Conservation (phyloP, 208 protist species). For the Acanthamoeba lenticulata region DNA sequence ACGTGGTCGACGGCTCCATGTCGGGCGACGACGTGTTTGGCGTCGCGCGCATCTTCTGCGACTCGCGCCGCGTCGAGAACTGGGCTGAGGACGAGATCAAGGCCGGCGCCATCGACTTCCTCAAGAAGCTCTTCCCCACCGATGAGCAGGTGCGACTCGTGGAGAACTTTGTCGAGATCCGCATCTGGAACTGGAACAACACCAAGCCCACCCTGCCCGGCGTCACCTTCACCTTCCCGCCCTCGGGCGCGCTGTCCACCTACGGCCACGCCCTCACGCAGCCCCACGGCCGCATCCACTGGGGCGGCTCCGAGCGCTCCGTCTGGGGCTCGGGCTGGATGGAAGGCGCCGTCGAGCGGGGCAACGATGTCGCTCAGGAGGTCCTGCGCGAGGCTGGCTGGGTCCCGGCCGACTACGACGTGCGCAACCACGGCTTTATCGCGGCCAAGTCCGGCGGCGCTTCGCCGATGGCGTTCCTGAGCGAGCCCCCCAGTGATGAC, state of each 20-base stretch:
- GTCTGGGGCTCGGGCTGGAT: neutral
- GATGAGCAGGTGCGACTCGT: neutral
- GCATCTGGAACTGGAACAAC: neutral
- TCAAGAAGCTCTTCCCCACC: neutral
- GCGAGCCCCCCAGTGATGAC: too few species aligned
- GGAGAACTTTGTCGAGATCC: neutral
- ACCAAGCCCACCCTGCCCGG: neutral
- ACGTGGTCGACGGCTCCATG: neutral
- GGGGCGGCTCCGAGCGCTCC: neutral
- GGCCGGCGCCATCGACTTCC: neutral
- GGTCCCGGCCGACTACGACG: neutral
- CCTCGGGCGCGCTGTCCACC: neutral
- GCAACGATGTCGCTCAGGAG: neutral
- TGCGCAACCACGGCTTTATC: too few species aligned
- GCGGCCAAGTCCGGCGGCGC: too few species aligned
- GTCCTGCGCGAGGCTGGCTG: neutral
- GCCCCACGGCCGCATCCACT: neutral
- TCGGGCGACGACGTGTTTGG: neutral
- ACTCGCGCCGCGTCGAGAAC: neutral
- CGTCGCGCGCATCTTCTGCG: slow-evolving; percentile 12
- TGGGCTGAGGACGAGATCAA: neutral
- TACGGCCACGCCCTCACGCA: neutral
- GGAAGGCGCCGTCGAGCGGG: neutral
- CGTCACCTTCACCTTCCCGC: neutral
- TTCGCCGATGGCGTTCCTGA: too few species aligned